Evolutionary conservation across 2,329 filamentous ascomycete species (phyloP), one percentile per base, ranked within the genome.

Genomic region (Plenodomus tracheiphilus): DNA sequence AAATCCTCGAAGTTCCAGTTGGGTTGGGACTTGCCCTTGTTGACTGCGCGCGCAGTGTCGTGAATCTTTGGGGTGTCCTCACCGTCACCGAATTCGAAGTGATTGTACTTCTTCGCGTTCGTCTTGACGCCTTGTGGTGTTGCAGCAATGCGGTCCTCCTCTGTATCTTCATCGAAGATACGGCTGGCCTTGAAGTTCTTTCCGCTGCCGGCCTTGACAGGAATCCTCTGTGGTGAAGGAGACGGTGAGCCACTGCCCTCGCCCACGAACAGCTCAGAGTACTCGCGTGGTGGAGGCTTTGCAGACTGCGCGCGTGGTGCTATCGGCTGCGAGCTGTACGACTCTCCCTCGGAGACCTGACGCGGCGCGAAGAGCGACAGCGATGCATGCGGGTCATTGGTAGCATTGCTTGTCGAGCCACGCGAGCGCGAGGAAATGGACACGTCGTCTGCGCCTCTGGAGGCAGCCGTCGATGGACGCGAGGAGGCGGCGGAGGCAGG

Each of bases 1-100:
- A 96, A 96, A 74, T 96, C 91, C 53, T 90, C 84, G 72, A 97
- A 97, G 41, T 85, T 85, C 91, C 93, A 97, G 54, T 89, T 86
- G 56, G 85, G 85, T 50, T 80, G 77, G 68, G 90, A 86, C 75
- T 88, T 89, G 55, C 58, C 46, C 49, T 63, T 53, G 54, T 61
- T 45, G 17, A 48, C 46, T 49, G 50, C 54, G 49, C 56, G 69
- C 43, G 52, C 56, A 32, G 54, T 59, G 47, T 67, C 68, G 39
- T 58, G 60, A 28, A 62, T 65, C 52, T 66, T 68, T 53, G 63
- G 64, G 34, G 53, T 71, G 41, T 57, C 59, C 43, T 75, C 81
- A 42, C 84, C 85, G 28, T 32, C 28, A 15, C 28, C 84, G 66
- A 96, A 88, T 51, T 91, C 86, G 68, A 96, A 96, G 74, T 97